A percentile compares a stretch with the other conserved stretches of the same genome.
These are phyloP conservation scores for Beauveria medogensis DNA, from an alignment of 2,329 filamentous ascomycete species.

Conservation along the genomic window DNA sequence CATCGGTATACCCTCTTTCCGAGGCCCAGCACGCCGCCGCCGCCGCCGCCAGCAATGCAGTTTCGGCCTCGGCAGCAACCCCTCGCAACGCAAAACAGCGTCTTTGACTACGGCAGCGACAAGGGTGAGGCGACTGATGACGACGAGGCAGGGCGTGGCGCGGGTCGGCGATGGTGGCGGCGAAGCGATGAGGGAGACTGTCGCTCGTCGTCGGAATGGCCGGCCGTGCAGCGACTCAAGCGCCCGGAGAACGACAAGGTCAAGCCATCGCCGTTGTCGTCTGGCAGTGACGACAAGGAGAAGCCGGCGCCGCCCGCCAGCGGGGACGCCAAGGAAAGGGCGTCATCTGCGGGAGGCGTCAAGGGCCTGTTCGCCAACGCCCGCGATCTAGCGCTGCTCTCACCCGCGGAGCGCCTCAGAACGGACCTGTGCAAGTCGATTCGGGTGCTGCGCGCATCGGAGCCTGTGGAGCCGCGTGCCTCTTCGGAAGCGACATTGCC, in stretches of 20 bases:
- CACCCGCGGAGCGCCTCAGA: conserved; percentile 25
- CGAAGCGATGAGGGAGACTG: conserved; percentile 14
- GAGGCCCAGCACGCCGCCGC: neutral
- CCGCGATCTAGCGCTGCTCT: conserved; percentile 16
- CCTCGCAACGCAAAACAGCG: conserved; percentile 18
- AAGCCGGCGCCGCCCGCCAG: neutral
- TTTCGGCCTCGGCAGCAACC: neutral
- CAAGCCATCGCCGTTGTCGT: conserved; percentile 4
- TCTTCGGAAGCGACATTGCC: too few relatives aligned
- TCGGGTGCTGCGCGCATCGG: conserved; percentile 24
- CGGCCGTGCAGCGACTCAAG: conserved; percentile 11
- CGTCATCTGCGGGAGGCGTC: conserved; percentile 17
- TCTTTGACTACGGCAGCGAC: conserved; percentile 25
- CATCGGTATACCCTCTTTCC: neutral
- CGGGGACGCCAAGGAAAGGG: neutral
- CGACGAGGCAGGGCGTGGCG: neutral
- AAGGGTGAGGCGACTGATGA: conserved; percentile 14
- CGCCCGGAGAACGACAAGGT: conserved; percentile 11
- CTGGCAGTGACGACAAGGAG: neutral
- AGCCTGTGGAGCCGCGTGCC: neutral
- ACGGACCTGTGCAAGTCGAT: conserved; percentile 30
- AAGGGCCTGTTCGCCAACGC: conserved; percentile 19
- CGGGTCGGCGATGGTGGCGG: conserved; percentile 15
- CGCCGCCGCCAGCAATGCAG: neutral
- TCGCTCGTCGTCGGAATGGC: conserved; percentile 10